A percentile compares a stretch with the other conserved stretches of the same genome.
phyloP scores from a whole-genome alignment of 129 eudicot genomes.

The Helianthus annuus region DNA sequence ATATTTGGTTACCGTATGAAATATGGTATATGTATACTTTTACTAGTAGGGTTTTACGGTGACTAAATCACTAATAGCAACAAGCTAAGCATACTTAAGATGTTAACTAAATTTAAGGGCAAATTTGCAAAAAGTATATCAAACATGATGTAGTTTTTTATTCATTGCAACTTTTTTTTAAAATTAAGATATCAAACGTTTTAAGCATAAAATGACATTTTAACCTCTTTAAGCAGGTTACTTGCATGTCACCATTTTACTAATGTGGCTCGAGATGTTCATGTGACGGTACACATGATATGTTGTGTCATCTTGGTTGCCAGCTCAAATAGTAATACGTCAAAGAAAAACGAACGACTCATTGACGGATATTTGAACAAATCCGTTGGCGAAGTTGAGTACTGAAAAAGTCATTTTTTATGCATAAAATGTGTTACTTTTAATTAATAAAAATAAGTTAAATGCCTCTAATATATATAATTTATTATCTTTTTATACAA shows the following conservation, averaged over 20 bases:
- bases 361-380: too few species aligned
- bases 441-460: background rate
- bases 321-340: too few species aligned
- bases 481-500: background rate
- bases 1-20: background rate
- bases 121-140: background rate
- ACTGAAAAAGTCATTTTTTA: background rate
- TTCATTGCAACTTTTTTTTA: background rate
- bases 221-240: background rate
- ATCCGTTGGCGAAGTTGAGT: too few species aligned
- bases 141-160: background rate
- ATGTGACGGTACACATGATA: too few species aligned
- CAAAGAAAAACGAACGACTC: too few species aligned
- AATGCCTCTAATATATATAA: background rate
- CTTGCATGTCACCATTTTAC: background rate
- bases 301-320: too few species aligned
- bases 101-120: background rate
- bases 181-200: background rate
- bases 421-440: background rate
- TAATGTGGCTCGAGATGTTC: background rate
- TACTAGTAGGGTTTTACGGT: background rate
- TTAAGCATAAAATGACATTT: background rate
- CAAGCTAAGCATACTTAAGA: background rate
- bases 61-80: background rate
- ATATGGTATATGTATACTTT: background rate